phyloP scores from a whole-genome alignment of 352 stramenopile genomes.

The Phytopythium helicoides region DNA sequence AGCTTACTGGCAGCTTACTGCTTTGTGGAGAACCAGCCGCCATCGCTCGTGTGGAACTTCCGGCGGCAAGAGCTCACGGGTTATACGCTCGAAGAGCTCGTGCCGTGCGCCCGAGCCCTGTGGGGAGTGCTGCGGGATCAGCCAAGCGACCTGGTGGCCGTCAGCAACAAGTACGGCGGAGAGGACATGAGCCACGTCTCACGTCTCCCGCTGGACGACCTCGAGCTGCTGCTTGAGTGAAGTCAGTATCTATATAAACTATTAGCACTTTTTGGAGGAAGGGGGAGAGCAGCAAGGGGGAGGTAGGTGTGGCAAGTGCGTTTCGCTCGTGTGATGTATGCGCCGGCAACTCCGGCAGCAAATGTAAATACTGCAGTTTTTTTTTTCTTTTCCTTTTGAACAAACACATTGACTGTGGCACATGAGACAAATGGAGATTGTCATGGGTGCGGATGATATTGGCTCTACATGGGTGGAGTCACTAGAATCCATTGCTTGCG shows the following conservation, averaged over 20 bases:
- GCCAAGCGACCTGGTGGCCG: slow-evolving; percentile 36
- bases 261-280: too few species aligned
- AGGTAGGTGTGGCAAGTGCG: too few species aligned
- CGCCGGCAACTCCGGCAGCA: too few species aligned
- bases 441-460: neutral
- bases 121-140: slow-evolving; percentile 22
- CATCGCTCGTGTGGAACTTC: slow-evolving; percentile 38
- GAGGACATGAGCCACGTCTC: slow-evolving; percentile 34
- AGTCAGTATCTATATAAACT: slow-evolving; percentile 3
- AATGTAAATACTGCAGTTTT: too few species aligned
- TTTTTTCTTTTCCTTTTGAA: too few species aligned
- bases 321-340: too few species aligned
- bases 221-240: slow-evolving; percentile 27
- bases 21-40: slow-evolving; percentile 39
- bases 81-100: slow-evolving; percentile 35
- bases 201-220: slow-evolving; percentile 30
- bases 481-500: slow-evolving; percentile 65
- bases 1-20: slow-evolving; percentile 50
- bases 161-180: slow-evolving; percentile 42
- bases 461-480: slow-evolving; percentile 2
- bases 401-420: too few species aligned
- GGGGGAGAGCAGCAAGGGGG: too few species aligned
- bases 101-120: slow-evolving; percentile 36
- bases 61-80: slow-evolving; percentile 47
- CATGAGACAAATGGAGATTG: too few species aligned